phyloP scores from a whole-genome alignment of 805 yeast species.

The Wickerhamiella dianesei region DNA sequence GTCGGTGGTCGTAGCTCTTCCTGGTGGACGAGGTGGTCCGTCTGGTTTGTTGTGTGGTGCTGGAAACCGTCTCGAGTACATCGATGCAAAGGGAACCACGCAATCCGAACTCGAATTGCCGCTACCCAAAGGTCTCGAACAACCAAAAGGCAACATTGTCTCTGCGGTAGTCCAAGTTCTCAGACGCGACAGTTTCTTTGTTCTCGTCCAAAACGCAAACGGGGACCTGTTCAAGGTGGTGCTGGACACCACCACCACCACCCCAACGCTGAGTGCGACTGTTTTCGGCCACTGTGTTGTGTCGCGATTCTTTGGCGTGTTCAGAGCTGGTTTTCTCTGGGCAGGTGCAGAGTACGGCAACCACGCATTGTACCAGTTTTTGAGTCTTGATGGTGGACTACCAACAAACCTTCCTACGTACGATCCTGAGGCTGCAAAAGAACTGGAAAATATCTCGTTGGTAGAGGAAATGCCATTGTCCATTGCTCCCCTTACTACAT shows the following conservation, averaged over 20 bases:
- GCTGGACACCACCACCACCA: slow-evolving; percentile 28
- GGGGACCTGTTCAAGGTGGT: slow-evolving; percentile 70
- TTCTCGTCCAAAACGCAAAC: slow-evolving; percentile 49
- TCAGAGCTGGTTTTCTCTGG: slow-evolving; percentile 64
- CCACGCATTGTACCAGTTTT: slow-evolving; percentile 65
- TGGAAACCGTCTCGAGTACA: slow-evolving; percentile 38
- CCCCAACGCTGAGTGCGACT: slow-evolving; percentile 12
- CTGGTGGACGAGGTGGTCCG: slow-evolving; percentile 58
- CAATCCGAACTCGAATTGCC: slow-evolving; percentile 28
- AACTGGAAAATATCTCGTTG: background rate
- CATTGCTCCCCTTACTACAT: slow-evolving; percentile 4
- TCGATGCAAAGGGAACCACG: background rate
- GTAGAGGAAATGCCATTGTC: background rate
- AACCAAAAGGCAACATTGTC: slow-evolving; percentile 27
- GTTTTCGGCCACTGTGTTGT: slow-evolving; percentile 26
- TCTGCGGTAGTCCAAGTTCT: slow-evolving; percentile 52
- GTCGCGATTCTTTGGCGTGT: slow-evolving; percentile 35
- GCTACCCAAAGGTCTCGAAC: slow-evolving; percentile 37
- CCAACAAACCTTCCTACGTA: background rate
- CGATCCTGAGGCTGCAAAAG: background rate
- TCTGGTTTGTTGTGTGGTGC: slow-evolving; percentile 59
- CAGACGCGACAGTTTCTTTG: slow-evolving; percentile 44
- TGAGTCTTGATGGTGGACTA: slow-evolving; percentile 35
- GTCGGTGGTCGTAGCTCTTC: slow-evolving; percentile 48
- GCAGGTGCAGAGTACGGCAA: slow-evolving; percentile 51